Base-by-base conservation (phyloP, 2,329 filamentous ascomycete genomes). In the Colletotrichum sp. region DNA sequence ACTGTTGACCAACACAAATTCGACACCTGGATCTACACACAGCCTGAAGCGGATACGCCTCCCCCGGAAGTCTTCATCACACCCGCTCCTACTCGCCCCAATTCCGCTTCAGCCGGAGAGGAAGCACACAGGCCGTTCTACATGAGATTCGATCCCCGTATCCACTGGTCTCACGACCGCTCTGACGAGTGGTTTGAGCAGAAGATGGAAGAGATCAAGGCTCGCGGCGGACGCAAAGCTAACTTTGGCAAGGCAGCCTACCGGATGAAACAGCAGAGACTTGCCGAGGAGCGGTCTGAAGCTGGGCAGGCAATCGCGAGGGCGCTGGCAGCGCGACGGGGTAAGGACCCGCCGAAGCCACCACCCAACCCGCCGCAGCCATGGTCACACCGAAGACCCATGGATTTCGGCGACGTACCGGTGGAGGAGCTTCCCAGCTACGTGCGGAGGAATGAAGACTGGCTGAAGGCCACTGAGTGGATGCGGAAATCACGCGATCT, bases 141-240 rank as follows among this genome's bases (percentile, higher is more conserved):
- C 77, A 81, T 85, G 1, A 82, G 86, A 63, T 83, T 90, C 4
- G 88, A 92, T 79, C 90, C 90, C 0, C 86, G 86, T 2, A 84
- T 88, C 3, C 87, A 90, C 67, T 88, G 86, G 81, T 84, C 84
- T 2, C 84, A 87, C 59, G 82, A 82, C 3, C 84, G 85, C 59
- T 85, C 87, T 1, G 78, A 85, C 5, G 81, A 82, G 21, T 92
- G 90, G 89, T 82, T 86, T 65, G 80, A 78, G 16, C 80, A 81
- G 18, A 92, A 91, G 75, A 83, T 86, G 38, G 78, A 80, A 2
- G 90, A 92, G 73, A 91, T 92, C 34, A 78, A 82, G 52, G 80
- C 80, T 3, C 87, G 90, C 3, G 87, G 86, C 6, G 84, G 83
- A 4, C 85, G 88, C 21, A 92, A 92, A 77, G 82, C 80, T 7